phyloP scores from a whole-genome alignment of 73 alveolate genomes.

The Symbiodinium natans region DNA sequence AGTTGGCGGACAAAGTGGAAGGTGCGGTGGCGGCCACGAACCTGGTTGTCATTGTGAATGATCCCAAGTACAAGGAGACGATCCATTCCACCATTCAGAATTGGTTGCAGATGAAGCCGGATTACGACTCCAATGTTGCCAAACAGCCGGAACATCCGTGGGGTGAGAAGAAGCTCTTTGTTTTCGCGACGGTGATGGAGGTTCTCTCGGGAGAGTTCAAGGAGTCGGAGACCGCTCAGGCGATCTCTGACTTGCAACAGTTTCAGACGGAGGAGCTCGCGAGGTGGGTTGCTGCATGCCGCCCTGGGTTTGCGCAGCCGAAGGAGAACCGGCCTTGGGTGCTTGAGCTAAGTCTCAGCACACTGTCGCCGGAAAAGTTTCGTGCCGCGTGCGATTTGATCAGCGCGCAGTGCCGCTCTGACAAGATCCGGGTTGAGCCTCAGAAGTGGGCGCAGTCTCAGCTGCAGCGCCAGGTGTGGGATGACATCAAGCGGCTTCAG shows the following conservation, averaged over 20 bases:
- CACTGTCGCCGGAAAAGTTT: not conserved
- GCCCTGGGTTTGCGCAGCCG: not conserved
- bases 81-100: not conserved
- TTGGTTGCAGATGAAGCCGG: not conserved
- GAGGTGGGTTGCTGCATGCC: not conserved
- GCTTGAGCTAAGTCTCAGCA: not conserved
- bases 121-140: not conserved
- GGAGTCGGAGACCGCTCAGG: too few species aligned
- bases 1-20: not conserved
- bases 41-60: not conserved
- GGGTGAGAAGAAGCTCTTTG: not conserved
- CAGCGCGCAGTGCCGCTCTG: not conserved
- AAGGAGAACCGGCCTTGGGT: not conserved
- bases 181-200: too few species aligned
- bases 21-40: not conserved
- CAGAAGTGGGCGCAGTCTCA: conserved; percentile 4
- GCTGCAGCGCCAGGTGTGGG: not conserved
- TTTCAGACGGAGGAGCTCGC: not conserved
- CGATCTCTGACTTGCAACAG: not conserved
- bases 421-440: not conserved
- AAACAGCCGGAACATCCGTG: not conserved
- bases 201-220: not conserved
- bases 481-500: not conserved
- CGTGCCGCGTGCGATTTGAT: not conserved
- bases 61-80: not conserved